A percentile compares a stretch with the other conserved stretches of the same genome.
Conservation (phyloP, 1,284 basidiomycete genomes). For the Naganishia cerealis region DNA sequence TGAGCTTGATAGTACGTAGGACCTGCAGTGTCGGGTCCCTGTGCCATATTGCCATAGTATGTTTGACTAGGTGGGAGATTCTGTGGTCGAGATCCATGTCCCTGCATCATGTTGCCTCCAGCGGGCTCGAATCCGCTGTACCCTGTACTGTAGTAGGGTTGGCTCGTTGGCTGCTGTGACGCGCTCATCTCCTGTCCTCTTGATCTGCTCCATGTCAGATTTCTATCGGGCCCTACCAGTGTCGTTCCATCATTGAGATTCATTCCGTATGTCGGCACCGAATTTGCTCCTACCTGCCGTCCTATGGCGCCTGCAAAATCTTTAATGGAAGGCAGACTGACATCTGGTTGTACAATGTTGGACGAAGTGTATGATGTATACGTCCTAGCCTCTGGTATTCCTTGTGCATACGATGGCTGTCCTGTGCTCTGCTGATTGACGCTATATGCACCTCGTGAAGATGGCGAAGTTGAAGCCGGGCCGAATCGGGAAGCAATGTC, state of each 20-base stretch:
- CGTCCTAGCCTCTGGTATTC: conserved; percentile 1
- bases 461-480: neutral
- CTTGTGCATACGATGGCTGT: conserved; percentile 6
- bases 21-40: conserved; percentile 2
- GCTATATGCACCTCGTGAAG: conserved; percentile 6
- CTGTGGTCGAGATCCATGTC: conserved; percentile 13
- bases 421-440: conserved; percentile 3
- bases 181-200: conserved; percentile 7
- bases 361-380: conserved; percentile 9
- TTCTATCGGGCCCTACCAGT: conserved; percentile 1
- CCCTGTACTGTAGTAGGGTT: conserved; percentile 7
- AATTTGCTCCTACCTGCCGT: conserved; percentile 7
- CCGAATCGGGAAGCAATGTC: neutral
- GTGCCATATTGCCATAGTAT: conserved; percentile 1
- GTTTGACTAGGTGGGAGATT: neutral
- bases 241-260: neutral
- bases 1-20: conserved; percentile 14
- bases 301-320: conserved; percentile 10
- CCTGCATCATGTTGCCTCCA: neutral
- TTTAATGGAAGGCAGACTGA: conserved; percentile 21
- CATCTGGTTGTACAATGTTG: conserved; percentile 15
- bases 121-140: conserved; percentile 15
- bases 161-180: neutral
- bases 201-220: conserved; percentile 2
- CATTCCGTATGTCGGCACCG: conserved; percentile 9